Conservation (phyloP, 306 rosid species). For the Cicer arietinum region DNA sequence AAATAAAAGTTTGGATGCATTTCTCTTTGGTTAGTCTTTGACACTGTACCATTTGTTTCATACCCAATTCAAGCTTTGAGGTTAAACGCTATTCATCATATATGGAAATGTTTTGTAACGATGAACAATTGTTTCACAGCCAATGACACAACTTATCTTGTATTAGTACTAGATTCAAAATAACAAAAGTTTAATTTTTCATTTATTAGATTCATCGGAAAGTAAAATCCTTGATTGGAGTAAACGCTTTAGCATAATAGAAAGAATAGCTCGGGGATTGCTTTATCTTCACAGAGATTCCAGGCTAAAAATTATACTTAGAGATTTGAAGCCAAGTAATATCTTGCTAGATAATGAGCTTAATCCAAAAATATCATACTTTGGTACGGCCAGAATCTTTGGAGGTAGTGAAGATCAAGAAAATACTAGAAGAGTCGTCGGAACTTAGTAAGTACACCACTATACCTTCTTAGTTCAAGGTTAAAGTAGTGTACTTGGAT, state of each 20-base stretch:
- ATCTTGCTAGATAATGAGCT: constrained; percentile 34
- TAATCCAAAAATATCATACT: constrained; percentile 44
- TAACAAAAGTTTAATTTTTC: background rate
- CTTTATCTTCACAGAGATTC: constrained; percentile 44
- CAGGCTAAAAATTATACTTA: constrained; percentile 37
- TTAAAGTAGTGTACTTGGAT: background rate
- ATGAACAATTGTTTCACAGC: background rate
- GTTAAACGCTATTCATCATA: background rate
- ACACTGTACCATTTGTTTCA: background rate
- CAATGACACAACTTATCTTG: background rate
- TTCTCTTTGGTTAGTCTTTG: too few relatives aligned
- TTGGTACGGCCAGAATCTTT: constrained; percentile 43
- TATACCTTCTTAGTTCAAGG: background rate
- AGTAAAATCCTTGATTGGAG: constrained; percentile 32
- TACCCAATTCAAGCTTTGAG: background rate
- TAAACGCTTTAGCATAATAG: constrained; percentile 31
- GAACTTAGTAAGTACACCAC: constrained; percentile 16
- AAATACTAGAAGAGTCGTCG: constrained; percentile 33
- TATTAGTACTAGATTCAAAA: too few relatives aligned
- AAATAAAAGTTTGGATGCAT: too few relatives aligned
- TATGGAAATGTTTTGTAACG: background rate
- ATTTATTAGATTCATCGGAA: constrained; percentile 10
- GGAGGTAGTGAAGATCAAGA: background rate
- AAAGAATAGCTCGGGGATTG: constrained; percentile 37
- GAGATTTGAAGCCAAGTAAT: constrained; percentile 43